Evolutionary conservation across 2,329 filamentous ascomycete genomes (phyloP), one percentile per base, ranked within the genome.

Genomic region (Penicillium sp.): DNA sequence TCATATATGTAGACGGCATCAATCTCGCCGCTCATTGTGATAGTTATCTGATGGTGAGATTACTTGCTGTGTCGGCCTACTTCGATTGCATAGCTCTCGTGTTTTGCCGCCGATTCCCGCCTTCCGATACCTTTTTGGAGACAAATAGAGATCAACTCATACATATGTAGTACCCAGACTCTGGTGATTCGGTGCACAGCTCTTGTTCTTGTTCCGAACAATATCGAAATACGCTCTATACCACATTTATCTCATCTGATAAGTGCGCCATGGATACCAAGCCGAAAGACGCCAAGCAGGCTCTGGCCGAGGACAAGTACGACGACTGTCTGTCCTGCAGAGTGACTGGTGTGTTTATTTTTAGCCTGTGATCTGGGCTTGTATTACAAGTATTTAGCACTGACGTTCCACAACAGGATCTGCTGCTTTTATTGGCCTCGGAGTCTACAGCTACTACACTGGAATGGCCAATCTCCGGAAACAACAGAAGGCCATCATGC

Each of bases 1-100:
- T 97, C 92, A 76, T 89, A 97, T 73, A 99, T 91, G 80, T 97
- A 93, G 69, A 99, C 82, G 72, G 93, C 94, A 81, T 97, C 93
- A 71, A 99, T 89, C 71, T 89, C 86, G 78, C 90, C 86, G 78
- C 84, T 90, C 89, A 92, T 93, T 73, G 75, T 86, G 71, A 51
- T 64, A 65, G 67, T 63, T 66, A 59, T 61, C 58, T 62, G 56
- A 56, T 55, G 61, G 31, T 37, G 50, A 38, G 45, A 46, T 51
- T 35, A 14, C 35, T 46, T 16, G 9, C 36, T 11, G 19, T 35
- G 6, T 33, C 56, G 53, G 49, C 33, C 46, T 55, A 55, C 16
- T 30, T 6, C 19, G 58, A 61, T 63, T 60, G 60, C 60, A 61
- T 60, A 59, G 53, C 59, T 57, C 53, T 57, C 30, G n/a, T 42